phyloP scores from a whole-genome alignment of 495 filamentous ascomycete species.

The Cercophora scortea region DNA sequence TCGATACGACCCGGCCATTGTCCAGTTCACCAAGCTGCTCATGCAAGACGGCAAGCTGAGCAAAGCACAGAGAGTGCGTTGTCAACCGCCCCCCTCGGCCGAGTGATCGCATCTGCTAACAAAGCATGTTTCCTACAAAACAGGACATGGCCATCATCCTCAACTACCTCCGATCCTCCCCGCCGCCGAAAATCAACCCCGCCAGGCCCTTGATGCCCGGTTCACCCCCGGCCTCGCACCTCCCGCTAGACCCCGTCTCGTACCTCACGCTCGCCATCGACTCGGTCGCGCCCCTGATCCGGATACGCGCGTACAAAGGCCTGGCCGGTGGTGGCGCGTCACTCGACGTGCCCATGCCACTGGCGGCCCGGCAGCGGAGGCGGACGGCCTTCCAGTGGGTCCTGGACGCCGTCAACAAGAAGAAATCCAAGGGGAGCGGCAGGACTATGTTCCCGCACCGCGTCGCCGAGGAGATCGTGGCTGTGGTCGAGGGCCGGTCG shows the following conservation, averaged over 20 bases:
- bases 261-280: constrained; percentile 88
- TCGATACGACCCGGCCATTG: constrained; percentile 73
- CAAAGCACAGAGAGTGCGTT: constrained; percentile 68
- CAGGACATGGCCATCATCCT: constrained; percentile 84
- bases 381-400: constrained; percentile 81
- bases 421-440: constrained; percentile 55
- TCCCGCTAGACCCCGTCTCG: constrained; percentile 68
- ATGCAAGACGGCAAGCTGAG: constrained; percentile 86
- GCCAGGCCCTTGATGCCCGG: constrained; percentile 63
- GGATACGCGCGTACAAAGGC: constrained; percentile 65
- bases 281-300: constrained; percentile 85
- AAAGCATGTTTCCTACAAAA: not conserved
- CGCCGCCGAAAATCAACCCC: constrained; percentile 64
- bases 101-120: constrained; percentile 1
- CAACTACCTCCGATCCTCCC: constrained; percentile 75
- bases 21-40: constrained; percentile 80
- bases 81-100: too few relatives aligned
- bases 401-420: constrained; percentile 67
- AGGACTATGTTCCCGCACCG: constrained; percentile 59
- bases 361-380: constrained; percentile 65
- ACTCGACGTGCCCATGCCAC: constrained; percentile 73
- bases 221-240: constrained; percentile 60
- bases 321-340: constrained; percentile 78
- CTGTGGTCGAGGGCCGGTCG: constrained; percentile 80
- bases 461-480: constrained; percentile 79